Evolutionary conservation across 2,329 filamentous ascomycete species (phyloP).

Genomic region (Aspergillus piperis): DNA sequence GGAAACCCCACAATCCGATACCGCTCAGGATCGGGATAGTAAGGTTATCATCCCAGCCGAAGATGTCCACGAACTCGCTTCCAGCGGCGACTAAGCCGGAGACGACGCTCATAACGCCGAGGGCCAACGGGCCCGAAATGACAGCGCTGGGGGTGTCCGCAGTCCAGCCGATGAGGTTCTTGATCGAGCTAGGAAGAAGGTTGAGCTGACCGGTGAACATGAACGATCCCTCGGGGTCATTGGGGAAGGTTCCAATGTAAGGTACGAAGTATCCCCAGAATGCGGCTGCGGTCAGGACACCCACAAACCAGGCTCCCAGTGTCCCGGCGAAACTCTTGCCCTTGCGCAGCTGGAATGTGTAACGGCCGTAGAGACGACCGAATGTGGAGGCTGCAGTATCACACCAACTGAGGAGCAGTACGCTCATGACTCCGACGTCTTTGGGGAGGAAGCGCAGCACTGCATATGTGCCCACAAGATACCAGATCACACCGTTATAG

Average conservation of each 20-base stretch:
- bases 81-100: slow-evolving; percentile 86
- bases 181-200: slow-evolving; percentile 62
- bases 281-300: slow-evolving; percentile 75
- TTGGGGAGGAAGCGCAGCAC: slow-evolving; percentile 88
- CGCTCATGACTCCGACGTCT: slow-evolving; percentile 85
- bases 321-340: slow-evolving; percentile 93
- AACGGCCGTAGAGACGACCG: slow-evolving; percentile 82
- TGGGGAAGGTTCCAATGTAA: slow-evolving; percentile 63
- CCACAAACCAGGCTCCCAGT: slow-evolving; percentile 77
- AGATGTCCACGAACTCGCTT: slow-evolving; percentile 88
- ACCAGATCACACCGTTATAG: slow-evolving; percentile 97
- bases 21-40: slow-evolving; percentile 93
- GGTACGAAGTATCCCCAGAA: slow-evolving; percentile 91
- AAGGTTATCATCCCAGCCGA: slow-evolving; percentile 95
- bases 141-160: slow-evolving; percentile 54
- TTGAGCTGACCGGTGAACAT: slow-evolving; percentile 78
- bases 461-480: slow-evolving; percentile 85
- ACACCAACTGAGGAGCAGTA: slow-evolving; percentile 93
- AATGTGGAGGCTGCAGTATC: slow-evolving; percentile 96
- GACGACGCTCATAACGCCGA: slow-evolving; percentile 79
- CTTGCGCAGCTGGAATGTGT: slow-evolving; percentile 79
- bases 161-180: slow-evolving; percentile 63
- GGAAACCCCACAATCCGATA: slow-evolving; percentile 84
- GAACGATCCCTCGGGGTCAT: slow-evolving; percentile 69
- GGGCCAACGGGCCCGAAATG: slow-evolving; percentile 69